Evolutionary conservation across 2,329 filamentous ascomycete species (phyloP), one percentile per base, ranked within the genome.

Genomic region (Fusarium zealandicum): DNA sequence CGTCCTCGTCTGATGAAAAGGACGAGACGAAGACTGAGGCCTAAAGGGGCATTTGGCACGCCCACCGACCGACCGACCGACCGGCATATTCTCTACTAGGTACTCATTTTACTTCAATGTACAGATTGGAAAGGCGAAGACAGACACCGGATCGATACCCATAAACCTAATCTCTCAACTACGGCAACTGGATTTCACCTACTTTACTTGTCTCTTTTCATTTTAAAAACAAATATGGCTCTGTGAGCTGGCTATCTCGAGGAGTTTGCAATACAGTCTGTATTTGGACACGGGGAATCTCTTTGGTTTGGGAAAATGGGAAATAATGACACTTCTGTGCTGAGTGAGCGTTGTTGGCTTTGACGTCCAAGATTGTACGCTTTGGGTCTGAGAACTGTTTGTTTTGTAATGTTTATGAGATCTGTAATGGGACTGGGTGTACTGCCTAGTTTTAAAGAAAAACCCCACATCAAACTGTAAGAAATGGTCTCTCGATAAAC

Each of bases 1-100:
- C 67, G 6, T 63, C 62, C 33, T 63, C 62, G 8, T 61, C 54
- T 28, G 58, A 68, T 25, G 55, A 62, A 5, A 59, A 55, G 20
- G 57, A 61, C 42, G 50, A 61, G 52, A 49, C 22, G 17, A 39
- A 66, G 32, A 44, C 50, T 12, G 51, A 40, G 30, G 36, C 38
- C 47, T 64, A 35, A 59, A 45, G 39, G 20, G 28, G 17, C 14
- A 25, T 22, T 14, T 22, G 18, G 9, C 33, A 51, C 16, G 16
- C 30, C 40, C 18, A 22, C 25, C 32, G 14, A 33, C 20, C 28
- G 33, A 27, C 30, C 38, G 11, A 4, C 12, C 10, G 22, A 22
- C 20, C 17, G 7, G 20, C 14, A 22, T 13, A 35, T 45, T 35
- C 45, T 43, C 39, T 32, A 20, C n/a, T n/a, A n/a, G n/a, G n/a